Evolutionary conservation across 306 rosid species (phyloP), one percentile per base, ranked within the genome.

Genomic region (Lathyrus sativus): DNA sequence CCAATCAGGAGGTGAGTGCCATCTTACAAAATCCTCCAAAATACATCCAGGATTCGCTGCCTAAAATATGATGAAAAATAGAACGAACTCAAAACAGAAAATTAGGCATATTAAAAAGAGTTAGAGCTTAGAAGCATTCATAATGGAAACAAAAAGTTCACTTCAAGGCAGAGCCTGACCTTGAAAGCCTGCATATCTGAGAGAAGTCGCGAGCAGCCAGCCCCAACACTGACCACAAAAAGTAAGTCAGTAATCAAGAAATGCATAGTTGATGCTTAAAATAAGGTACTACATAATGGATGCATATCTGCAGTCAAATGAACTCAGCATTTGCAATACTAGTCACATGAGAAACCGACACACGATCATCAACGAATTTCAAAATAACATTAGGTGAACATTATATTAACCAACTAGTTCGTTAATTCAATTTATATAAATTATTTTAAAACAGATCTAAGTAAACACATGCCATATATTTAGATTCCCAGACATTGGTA

Each of bases 1-100:
- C 99, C 99, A 95, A 72, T 95, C 99, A 76, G 99, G 99, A 78
- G 99, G 99, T 51, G 99, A 95, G 85, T 90, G 91, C 99, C 99
- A 95, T 76, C 99, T 84, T 46, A 95, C 97, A 77, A 95, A 95
- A 83, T 95, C 99, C 78, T 88, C 97, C 87, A 95, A 84, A 79
- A 95, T 91, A 84, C 99, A 95, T 72, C 99, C 99, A 80, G 99
- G 99, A 89, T 95, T 95, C 39, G 99, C 99, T 68, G 95, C 97
- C 99, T 95, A 81, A 70, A 64, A 57, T 58, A 76, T 26, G 46
- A 64, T 39, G 69, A 71, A 56, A 57, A 61, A 70, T 73, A 77
- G 51, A 65, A 54, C 31, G 50, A 57, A 54, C 68, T 75, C 70
- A 62, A 29, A 74, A 64, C 19, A 33, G 19, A 75, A 46, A 45